Evolutionary conservation across 306 rosid species (phyloP), one percentile per base, ranked within the genome.

Genomic region (Begonia fuchsioides): DNA sequence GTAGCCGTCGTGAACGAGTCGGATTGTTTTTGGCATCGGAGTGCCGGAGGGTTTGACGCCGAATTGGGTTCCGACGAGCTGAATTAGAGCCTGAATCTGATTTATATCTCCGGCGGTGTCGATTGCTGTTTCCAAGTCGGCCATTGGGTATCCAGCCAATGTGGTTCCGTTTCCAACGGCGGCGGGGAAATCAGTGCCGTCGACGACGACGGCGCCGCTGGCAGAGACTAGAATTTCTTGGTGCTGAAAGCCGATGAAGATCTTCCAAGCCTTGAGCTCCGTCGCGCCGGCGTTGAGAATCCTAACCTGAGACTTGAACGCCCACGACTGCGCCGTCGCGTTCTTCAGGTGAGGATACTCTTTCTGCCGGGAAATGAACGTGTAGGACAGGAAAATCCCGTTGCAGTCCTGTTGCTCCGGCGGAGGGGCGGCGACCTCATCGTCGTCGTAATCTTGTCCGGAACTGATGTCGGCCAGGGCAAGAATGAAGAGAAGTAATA

Each of bases 21-120:
- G 57, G 12, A 90, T 73, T 10, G 82, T 67, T 69, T 73, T 90
- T 2, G 98, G 98, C 98, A 90, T 67, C 0, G 98, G 98, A 1
- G 48, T 56, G 0, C 67, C 58, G 0, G 16, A 53, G 0, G 55
- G 39, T 14, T 63, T 74, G 13, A 75, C 55, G 3, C 98, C 98
- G 14, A 90, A 90, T 53, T 64, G 69, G 0, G 95, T 68, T 1
- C 98, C 98, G 0, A 11, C 56, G 6, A 90, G 19, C 15, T 14
- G 10, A 47, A 85, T 15, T 52, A 10, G 69, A 2, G 67, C 82
- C 35, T 61, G 52, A 69, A 90, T 90, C 70, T 79, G 82, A 1
- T 32, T 39, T 1, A 8, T 8, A 60, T 90, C 95, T 1, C 72
- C 75, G 0, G 95, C 98, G 0, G 98, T 90, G 0, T 71, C 77